Conservation (phyloP, 129 eudicot species). For the Kitagawia praeruptora region DNA sequence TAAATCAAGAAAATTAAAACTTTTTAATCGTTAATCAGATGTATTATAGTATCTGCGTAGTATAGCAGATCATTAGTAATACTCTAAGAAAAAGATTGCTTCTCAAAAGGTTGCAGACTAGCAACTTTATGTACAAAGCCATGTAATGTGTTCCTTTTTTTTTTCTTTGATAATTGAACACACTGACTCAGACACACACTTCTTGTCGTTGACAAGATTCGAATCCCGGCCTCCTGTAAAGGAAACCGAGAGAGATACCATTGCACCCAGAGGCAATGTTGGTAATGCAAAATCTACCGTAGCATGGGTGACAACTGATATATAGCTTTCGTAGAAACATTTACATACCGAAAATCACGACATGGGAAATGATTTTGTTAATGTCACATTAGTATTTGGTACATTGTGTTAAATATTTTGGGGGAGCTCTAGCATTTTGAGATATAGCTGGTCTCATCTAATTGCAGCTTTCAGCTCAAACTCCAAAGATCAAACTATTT, state of each 20-base stretch:
- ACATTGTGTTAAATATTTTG: neutral
- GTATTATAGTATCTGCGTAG: neutral
- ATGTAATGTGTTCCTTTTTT: neutral
- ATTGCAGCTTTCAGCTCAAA: neutral
- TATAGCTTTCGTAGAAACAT: neutral
- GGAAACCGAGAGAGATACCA: too few species aligned
- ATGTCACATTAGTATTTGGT: neutral
- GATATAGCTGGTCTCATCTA: neutral
- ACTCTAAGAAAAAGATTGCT: neutral
- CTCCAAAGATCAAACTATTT: neutral
- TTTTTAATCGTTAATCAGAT: neutral
- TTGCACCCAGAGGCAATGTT: too few species aligned
- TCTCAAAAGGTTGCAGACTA: neutral
- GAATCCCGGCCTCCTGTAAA: too few species aligned
- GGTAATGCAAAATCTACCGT: neutral
- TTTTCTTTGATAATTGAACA: too few species aligned
- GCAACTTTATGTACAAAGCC: neutral
- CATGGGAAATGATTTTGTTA: too few species aligned
- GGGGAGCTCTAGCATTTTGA: neutral
- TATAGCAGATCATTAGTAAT: neutral
- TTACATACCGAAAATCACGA: neutral
- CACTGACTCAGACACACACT: too few species aligned
- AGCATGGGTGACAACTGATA: neutral
- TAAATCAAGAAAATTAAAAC: constrained; percentile 13
- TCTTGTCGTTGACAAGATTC: too few species aligned